Evolutionary conservation across 2,329 filamentous ascomycete genomes (phyloP).

Genomic region (Cladophialophora carrionii): DNA sequence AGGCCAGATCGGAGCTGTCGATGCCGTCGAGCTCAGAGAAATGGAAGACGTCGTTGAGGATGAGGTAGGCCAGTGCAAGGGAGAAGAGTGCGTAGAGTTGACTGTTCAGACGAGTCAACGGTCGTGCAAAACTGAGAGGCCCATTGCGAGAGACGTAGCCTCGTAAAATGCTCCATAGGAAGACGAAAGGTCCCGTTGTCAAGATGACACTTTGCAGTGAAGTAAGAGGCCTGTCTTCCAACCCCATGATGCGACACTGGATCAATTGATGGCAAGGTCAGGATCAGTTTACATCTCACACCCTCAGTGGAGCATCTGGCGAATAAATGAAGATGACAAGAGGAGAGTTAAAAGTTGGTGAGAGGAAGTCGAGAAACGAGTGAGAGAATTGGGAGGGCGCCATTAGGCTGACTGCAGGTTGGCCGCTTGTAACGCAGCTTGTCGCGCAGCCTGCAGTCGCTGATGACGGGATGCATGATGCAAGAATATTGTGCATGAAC

Average conservation of each 20-base stretch:
- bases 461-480: not conserved
- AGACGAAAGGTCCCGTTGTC: constrained; percentile 29
- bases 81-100: constrained; percentile 33
- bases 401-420: not conserved
- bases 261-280: not conserved
- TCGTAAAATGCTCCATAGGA: constrained; percentile 28
- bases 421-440: not conserved
- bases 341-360: not conserved
- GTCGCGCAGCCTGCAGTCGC: not conserved
- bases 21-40: constrained; percentile 9
- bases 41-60: constrained; percentile 23
- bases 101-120: constrained; percentile 29
- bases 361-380: not conserved
- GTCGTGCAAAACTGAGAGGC: constrained; percentile 17
- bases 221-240: constrained; percentile 24
- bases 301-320: not conserved
- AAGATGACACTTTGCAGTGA: constrained; percentile 30
- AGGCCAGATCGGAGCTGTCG: constrained; percentile 23
- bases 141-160: constrained; percentile 32
- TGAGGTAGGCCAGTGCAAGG: constrained; percentile 24
- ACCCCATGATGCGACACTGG: not conserved
- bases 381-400: not conserved
- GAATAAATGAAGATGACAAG: not conserved
- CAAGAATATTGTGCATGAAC: not conserved
- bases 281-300: not conserved